Percentiles rank a stretch among this genome's conserved stretches.
Evolutionary conservation across 2,329 filamentous ascomycete genomes (phyloP).

Genomic region (Fusarium coffeatum): DNA sequence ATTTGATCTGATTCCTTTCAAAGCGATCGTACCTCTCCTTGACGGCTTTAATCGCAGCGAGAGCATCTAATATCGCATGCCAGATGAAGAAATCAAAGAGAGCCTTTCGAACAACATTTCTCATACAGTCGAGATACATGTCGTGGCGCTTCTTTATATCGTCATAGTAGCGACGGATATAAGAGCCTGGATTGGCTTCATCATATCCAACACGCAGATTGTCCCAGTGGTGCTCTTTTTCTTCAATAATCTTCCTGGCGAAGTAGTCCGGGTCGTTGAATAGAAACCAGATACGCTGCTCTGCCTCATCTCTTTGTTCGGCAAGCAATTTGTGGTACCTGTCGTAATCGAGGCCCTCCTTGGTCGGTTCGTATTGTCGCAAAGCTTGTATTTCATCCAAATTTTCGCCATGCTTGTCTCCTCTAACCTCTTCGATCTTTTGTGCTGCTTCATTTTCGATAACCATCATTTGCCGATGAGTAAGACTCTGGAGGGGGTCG

Average conservation of each 20-base stretch:
- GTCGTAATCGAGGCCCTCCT: not conserved
- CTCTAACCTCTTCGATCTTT: not conserved
- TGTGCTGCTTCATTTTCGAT: not conserved
- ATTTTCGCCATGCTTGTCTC: not conserved
- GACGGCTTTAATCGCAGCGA: not conserved
- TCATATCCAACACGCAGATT: conserved; percentile 27
- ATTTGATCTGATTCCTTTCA: not conserved
- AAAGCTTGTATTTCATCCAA: conserved; percentile 27
- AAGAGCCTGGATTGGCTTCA: not conserved
- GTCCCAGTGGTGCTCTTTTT: conserved; percentile 41
- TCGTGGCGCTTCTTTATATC: not conserved
- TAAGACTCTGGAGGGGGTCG: not conserved
- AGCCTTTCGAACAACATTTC: conserved; percentile 29
- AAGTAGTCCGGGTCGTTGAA: conserved; percentile 41
- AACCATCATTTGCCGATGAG: not conserved
- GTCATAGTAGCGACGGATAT: conserved; percentile 19
- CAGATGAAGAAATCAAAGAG: conserved; percentile 41
- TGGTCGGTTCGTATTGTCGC: conserved; percentile 30
- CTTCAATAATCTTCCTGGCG: conserved; percentile 21
- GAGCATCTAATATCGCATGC: conserved; percentile 2
- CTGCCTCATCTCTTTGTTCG: conserved; percentile 18
- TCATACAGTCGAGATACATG: conserved; percentile 34
- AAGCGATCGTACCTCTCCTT: not conserved
- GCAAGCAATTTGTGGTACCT: conserved; percentile 10
- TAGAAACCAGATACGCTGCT: conserved; percentile 28